These are phyloP conservation scores for Cladorrhinum samala DNA, from an alignment of 495 filamentous ascomycete species.

Conservation along the genomic window DNA sequence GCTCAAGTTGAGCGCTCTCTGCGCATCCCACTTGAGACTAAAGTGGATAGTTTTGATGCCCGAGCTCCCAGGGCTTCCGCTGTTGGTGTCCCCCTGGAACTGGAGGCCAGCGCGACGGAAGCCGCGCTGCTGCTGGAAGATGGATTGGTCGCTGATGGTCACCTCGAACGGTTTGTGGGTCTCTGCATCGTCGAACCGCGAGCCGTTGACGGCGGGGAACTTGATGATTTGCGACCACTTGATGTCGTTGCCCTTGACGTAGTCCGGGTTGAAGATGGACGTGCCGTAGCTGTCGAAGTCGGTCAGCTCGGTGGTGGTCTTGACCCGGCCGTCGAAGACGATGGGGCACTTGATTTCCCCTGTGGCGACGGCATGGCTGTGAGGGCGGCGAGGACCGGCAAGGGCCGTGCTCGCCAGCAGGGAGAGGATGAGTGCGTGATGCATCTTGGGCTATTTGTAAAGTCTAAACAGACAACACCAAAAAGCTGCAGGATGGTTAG, in stretches of 20 bases:
- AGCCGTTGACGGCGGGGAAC: constrained; percentile 30
- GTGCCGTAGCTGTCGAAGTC: constrained; percentile 41
- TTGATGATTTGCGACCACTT: constrained; percentile 42
- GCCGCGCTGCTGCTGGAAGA: constrained; percentile 50
- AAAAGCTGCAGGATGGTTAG: too few relatives aligned
- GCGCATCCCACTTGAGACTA: constrained; percentile 42
- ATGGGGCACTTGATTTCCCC: constrained; percentile 36
- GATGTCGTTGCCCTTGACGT: constrained; percentile 39
- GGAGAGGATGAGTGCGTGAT: neutral
- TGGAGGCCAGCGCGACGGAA: constrained; percentile 52
- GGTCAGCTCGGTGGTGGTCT: constrained; percentile 18
- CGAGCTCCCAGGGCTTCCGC: constrained; percentile 36
- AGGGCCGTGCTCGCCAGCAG: neutral
- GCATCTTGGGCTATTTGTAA: too few relatives aligned
- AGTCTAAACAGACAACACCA: too few relatives aligned
- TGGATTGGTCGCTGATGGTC: constrained; percentile 44
- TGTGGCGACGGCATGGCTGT: constrained; percentile 3
- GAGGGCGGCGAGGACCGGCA: neutral
- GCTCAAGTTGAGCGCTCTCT: constrained; percentile 44
- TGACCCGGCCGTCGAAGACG: constrained; percentile 40
- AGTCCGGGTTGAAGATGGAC: constrained; percentile 41
- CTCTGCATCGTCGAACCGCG: constrained; percentile 37
- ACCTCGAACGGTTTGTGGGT: constrained; percentile 40
- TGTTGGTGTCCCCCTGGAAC: constrained; percentile 43
- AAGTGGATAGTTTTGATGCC: constrained; percentile 52